Evolutionary conservation across 2,329 filamentous ascomycete genomes (phyloP).

Genomic region (Tolypocladium ophioglossoides): DNA sequence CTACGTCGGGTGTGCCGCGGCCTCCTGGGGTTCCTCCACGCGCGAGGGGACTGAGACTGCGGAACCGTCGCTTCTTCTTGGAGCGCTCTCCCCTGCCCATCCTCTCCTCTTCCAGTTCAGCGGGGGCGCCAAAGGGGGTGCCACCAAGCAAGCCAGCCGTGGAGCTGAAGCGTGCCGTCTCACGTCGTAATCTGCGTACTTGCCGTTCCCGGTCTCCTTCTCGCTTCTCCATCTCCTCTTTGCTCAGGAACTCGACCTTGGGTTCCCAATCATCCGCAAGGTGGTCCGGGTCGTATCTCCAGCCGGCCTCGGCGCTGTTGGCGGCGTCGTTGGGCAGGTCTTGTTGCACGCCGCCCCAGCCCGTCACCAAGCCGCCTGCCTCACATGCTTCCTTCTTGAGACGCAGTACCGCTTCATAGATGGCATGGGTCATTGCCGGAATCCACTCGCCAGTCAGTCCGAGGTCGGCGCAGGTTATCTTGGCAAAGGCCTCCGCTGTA

Average conservation of each 20-base stretch:
- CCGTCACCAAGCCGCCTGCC: constrained; percentile 73
- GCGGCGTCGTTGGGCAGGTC: constrained; percentile 87
- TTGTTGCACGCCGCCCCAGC: constrained; percentile 45
- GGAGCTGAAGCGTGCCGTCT: constrained; percentile 86
- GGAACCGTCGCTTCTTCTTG: constrained; percentile 90
- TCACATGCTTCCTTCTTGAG: constrained; percentile 96
- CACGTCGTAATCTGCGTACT: constrained; percentile 72
- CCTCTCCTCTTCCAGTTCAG: constrained; percentile 57
- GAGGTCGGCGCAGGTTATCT: constrained; percentile 84
- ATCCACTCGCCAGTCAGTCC: constrained; percentile 89
- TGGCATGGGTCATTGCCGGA: constrained; percentile 86
- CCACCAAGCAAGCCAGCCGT: constrained; percentile 72
- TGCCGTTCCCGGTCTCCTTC: constrained; percentile 91
- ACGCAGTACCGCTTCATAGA: constrained; percentile 87
- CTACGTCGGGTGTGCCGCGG: constrained; percentile 72
- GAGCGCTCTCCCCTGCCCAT: constrained; percentile 88
- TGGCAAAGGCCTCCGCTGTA: constrained; percentile 85
- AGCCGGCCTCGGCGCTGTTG: constrained; percentile 73
- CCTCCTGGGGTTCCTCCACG: constrained; percentile 52
- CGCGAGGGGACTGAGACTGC: constrained; percentile 75
- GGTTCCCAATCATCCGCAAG: constrained; percentile 78
- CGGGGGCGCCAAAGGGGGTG: constrained; percentile 49
- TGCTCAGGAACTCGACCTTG: constrained; percentile 70
- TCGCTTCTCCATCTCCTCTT: constrained; percentile 95
- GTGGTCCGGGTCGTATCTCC: constrained; percentile 90